Conservation (phyloP, 257 asterid species). For the Solanum virginianum region DNA sequence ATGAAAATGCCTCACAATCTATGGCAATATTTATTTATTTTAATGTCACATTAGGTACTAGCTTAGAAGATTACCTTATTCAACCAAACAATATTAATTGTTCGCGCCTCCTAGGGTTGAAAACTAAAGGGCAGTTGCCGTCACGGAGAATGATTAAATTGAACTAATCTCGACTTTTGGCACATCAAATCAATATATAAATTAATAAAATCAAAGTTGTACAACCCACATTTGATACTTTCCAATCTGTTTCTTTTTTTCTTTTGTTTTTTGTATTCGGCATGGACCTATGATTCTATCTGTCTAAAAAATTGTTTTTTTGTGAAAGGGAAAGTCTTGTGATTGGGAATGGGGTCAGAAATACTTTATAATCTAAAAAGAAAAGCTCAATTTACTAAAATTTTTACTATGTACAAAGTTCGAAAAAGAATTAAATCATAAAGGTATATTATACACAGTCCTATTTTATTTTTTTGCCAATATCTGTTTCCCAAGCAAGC, state of each 20-base stretch:
- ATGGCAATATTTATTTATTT: neutral
- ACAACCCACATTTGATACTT: neutral
- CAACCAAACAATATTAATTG: neutral
- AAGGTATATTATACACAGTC: too few species aligned
- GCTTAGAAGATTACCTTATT: neutral
- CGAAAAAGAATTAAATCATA: too few species aligned
- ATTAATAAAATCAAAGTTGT: neutral
- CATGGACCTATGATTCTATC: neutral
- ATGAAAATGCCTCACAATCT: neutral
- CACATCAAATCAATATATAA: neutral
- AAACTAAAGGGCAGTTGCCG: neutral
- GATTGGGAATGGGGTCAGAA: neutral
- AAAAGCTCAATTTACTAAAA: too few species aligned
- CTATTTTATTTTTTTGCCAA: too few species aligned
- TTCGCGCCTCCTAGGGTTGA: neutral
- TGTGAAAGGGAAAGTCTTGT: neutral
- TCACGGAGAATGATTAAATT: slow-evolving; percentile 1
- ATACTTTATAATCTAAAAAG: too few species aligned
- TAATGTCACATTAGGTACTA: neutral
- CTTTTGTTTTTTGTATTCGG: neutral
- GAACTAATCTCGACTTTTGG: neutral
- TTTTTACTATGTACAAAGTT: too few species aligned
- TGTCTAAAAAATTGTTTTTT: neutral
- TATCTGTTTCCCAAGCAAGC: too few species aligned
- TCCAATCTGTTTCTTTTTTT: neutral